Conservation (phyloP, 225 moss, liverwort and hornwort species). For the Polytrichum commune region DNA sequence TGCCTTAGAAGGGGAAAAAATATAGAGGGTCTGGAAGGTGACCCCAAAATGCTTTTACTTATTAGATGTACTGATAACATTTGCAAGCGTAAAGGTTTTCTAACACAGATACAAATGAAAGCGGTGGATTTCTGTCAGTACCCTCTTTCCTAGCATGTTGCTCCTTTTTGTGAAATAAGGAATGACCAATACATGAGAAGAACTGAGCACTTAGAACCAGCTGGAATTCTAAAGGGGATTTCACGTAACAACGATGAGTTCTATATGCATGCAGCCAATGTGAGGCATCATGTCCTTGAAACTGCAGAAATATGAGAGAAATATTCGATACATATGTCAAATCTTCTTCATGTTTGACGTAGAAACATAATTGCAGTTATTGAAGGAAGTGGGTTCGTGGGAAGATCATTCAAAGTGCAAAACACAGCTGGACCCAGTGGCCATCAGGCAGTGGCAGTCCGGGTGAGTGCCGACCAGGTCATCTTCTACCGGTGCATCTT, state of each 20-base stretch:
- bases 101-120: too few species aligned
- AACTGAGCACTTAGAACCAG: too few species aligned
- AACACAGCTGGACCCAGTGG: slow-evolving; percentile 56
- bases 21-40: too few species aligned
- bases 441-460: slow-evolving; percentile 53
- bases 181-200: too few species aligned
- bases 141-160: too few species aligned
- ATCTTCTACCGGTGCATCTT: slow-evolving; percentile 43
- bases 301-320: background rate
- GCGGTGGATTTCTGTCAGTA: too few species aligned
- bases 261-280: background rate
- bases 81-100: too few species aligned
- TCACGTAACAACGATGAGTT: background rate
- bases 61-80: too few species aligned
- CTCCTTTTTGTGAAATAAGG: too few species aligned
- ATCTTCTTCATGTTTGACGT: background rate
- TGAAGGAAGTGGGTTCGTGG: slow-evolving; percentile 47
- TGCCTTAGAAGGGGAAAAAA: background rate
- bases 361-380: slow-evolving; percentile 37
- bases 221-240: too few species aligned
- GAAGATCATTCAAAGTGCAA: slow-evolving; percentile 35
- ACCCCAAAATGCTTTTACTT: too few species aligned
- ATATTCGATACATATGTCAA: background rate
- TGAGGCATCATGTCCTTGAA: background rate
- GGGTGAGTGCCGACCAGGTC: slow-evolving; percentile 47